Conservation (phyloP, 345 rosid species). For the Litchi chinensis region DNA sequence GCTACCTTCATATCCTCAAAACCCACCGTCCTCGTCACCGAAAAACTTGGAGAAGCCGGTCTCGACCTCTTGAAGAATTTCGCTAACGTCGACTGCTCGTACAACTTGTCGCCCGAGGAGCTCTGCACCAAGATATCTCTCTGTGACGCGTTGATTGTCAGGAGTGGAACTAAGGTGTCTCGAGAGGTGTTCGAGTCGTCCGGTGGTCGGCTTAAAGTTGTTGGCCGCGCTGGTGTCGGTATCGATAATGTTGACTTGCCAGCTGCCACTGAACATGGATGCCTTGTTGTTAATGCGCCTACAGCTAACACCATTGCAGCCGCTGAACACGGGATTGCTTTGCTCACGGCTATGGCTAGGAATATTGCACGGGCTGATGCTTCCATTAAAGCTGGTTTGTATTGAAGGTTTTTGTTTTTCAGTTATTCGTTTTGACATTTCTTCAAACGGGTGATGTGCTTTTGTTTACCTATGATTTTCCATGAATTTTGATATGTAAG, state of each 20-base stretch:
- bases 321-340: conserved; percentile 94
- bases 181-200: conserved; percentile 86
- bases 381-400: conserved; percentile 86
- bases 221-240: conserved; percentile 93
- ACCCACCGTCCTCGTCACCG: conserved; percentile 81
- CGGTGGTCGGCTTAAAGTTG: conserved; percentile 76
- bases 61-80: conserved; percentile 54
- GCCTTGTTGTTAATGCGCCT: conserved; percentile 89
- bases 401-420: background rate
- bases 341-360: conserved; percentile 82
- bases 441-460: conserved; percentile 6
- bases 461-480: background rate
- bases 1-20: conserved; percentile 37
- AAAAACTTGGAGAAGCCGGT: conserved; percentile 86
- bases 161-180: conserved; percentile 78
- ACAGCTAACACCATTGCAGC: conserved; percentile 92
- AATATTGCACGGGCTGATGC: conserved; percentile 90
- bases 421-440: background rate
- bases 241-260: conserved; percentile 92
- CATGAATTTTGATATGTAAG: background rate
- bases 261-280: conserved; percentile 88
- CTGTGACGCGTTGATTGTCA: conserved; percentile 77
- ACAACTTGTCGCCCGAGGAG: conserved; percentile 83
- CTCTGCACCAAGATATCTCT: conserved; percentile 89
- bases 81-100: conserved; percentile 78